Percentiles rank a stretch among this genome's conserved stretches.
These are phyloP conservation scores for Omphalotus olearius DNA, from an alignment of 1,284 basidiomycete genomes.

Conservation along the genomic window DNA sequence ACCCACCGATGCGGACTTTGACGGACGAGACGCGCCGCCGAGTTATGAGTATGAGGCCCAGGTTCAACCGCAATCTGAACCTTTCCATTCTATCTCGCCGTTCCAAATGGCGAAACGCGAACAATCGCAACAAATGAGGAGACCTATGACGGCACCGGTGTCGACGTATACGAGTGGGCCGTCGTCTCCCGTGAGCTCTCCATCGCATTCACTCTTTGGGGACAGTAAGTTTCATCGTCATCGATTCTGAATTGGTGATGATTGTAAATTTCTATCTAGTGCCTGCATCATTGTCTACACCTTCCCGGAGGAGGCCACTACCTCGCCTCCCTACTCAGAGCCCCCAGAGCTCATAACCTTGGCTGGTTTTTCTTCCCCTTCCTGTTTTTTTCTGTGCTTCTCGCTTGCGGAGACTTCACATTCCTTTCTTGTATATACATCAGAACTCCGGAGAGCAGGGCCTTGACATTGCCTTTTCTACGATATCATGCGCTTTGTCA, in stretches of 20 bases:
- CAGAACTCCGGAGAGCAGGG: too few species aligned
- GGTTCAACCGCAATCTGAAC: neutral
- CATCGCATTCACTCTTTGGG: neutral
- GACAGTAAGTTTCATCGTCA: neutral
- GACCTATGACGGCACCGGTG: neutral
- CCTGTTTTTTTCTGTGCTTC: neutral
- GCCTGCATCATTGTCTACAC: neutral
- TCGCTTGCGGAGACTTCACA: neutral
- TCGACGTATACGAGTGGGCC: neutral
- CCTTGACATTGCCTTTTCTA: neutral
- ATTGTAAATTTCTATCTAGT: neutral
- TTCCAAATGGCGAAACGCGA: neutral
- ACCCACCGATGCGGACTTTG: slow-evolving; percentile 2
- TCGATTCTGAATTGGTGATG: neutral
- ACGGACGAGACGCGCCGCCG: slow-evolving; percentile 10
- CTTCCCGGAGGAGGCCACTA: slow-evolving; percentile 4
- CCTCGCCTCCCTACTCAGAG: slow-evolving; percentile 1
- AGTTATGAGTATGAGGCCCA: slow-evolving; percentile 6
- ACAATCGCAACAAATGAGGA: neutral
- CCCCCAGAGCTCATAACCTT: neutral
- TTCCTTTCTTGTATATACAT: too few species aligned
- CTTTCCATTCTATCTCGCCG: neutral
- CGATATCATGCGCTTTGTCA: neutral
- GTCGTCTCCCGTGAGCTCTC: neutral
- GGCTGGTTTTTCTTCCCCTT: neutral